Percentiles rank a stretch among this genome's conserved stretches.
Conservation (phyloP, 2,329 filamentous ascomycete species). For the Aspergillus ibericus region DNA sequence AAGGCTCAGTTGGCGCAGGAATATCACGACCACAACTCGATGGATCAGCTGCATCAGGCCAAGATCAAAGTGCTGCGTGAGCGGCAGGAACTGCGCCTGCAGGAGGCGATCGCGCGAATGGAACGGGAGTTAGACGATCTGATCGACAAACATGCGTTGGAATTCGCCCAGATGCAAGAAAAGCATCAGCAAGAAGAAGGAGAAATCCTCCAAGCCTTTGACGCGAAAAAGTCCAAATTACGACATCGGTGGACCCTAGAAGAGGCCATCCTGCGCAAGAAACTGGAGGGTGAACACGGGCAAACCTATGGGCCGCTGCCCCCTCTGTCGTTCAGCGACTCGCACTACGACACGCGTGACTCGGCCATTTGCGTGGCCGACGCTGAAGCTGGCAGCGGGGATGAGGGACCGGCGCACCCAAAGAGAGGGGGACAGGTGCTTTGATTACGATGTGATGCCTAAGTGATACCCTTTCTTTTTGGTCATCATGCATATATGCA, state of each 20-base stretch:
- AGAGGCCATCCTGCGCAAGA: constrained; percentile 43
- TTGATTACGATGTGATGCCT: constrained; percentile 26
- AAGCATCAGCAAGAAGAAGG: constrained; percentile 37
- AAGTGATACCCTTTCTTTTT: constrained; percentile 28
- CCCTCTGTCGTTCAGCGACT: constrained; percentile 34
- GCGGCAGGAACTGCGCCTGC: constrained; percentile 44
- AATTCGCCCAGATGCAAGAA: constrained; percentile 35
- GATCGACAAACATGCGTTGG: constrained; percentile 33
- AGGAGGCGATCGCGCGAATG: constrained; percentile 41
- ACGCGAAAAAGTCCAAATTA: constrained; percentile 35
- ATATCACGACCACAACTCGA: constrained; percentile 44
- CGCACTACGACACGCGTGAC: constrained; percentile 27
- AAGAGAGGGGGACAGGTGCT: constrained; percentile 18
- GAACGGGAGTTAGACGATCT: constrained; percentile 40
- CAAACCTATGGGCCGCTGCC: constrained; percentile 42
- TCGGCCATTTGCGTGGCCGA: constrained; percentile 31
- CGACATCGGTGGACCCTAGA: constrained; percentile 44
- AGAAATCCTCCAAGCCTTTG: constrained; percentile 31
- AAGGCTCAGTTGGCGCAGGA: constrained; percentile 47
- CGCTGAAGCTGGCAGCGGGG: constrained; percentile 9
- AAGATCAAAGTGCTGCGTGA: constrained; percentile 50
- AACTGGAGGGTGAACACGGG: constrained; percentile 38
- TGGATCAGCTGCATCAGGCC: constrained; percentile 45
- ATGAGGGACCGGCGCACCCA: constrained; percentile 17
- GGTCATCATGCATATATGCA: constrained; percentile 17